Conservation (phyloP, 371 early-diverging fungal species). For the Rhizomucor pusillus region DNA sequence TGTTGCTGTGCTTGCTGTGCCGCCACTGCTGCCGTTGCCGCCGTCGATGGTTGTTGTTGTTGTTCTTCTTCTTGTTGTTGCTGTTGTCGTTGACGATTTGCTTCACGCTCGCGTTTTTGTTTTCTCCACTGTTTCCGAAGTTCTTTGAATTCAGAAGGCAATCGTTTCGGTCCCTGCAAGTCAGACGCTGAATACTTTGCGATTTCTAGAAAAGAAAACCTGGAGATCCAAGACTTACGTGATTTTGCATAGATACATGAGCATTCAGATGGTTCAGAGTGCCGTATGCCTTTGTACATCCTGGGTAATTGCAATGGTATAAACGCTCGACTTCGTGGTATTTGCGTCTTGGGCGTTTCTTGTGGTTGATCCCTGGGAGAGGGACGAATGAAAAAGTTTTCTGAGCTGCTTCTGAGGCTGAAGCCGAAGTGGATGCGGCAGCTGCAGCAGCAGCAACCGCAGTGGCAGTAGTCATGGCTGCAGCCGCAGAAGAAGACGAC, state of each 20-base stretch:
- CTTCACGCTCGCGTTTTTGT: slow-evolving; percentile 24
- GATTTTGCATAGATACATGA: slow-evolving; percentile 73
- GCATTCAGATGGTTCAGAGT: slow-evolving; percentile 74
- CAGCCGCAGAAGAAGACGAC: slow-evolving; percentile 7
- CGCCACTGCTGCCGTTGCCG: background rate
- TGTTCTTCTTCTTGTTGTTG: slow-evolving; percentile 8
- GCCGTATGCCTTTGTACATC: slow-evolving; percentile 70
- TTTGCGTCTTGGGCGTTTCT: slow-evolving; percentile 66
- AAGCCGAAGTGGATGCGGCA: background rate
- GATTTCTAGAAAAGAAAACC: too few relatives aligned
- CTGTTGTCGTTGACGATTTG: slow-evolving; percentile 2
- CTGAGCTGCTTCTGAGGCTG: slow-evolving; percentile 9
- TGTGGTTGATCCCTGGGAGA: slow-evolving; percentile 58
- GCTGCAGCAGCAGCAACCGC: slow-evolving; percentile 4
- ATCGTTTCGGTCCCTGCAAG: slow-evolving; percentile 26
- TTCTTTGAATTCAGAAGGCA: slow-evolving; percentile 34
- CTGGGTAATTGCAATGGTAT: slow-evolving; percentile 63
- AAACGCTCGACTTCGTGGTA: slow-evolving; percentile 72
- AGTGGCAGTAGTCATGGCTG: slow-evolving; percentile 3
- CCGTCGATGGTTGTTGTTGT: slow-evolving; percentile 41
- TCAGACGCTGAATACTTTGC: background rate
- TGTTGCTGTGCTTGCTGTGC: slow-evolving; percentile 7
- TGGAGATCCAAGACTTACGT: slow-evolving; percentile 41
- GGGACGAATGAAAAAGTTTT: slow-evolving; percentile 66
- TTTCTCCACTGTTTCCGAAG: slow-evolving; percentile 30